These are phyloP conservation scores for Pterulicium gracile DNA, from an alignment of 1,284 basidiomycete species.

Conservation along the genomic window DNA sequence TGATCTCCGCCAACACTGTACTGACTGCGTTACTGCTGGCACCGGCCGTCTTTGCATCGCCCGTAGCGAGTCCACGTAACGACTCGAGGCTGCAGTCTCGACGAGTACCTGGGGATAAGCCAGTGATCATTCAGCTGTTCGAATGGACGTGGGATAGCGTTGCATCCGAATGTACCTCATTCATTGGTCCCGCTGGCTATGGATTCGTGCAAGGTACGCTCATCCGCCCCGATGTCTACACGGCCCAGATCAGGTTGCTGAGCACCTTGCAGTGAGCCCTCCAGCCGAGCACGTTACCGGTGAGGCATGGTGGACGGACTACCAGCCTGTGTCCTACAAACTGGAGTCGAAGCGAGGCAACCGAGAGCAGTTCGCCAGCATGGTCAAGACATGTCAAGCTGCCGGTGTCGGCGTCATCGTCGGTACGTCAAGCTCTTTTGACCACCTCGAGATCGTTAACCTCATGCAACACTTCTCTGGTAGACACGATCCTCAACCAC, in stretches of 20 bases:
- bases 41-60: no score
- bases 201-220: no score
- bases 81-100: no score
- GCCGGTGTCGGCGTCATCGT: conserved; percentile 52
- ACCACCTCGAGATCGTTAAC: no score
- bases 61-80: no score
- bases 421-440: no score
- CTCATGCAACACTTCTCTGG: no score
- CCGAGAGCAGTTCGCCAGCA: conserved; percentile 39
- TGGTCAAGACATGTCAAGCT: conserved; percentile 46
- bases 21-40: no score
- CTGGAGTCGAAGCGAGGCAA: conserved; percentile 49
- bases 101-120: conserved; percentile 24
- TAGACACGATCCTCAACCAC: conserved; percentile 57
- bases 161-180: conserved; percentile 1
- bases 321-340: conserved; percentile 55
- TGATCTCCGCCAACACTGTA: no score
- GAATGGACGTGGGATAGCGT: conserved; percentile 35
- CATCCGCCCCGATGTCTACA: neutral
- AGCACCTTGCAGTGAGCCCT: conserved; percentile 19
- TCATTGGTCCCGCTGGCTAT: conserved; percentile 4
- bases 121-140: conserved; percentile 49
- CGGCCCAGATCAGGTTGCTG: no score
- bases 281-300: conserved; percentile 38
- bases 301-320: conserved; percentile 58